Evolutionary conservation across 192 early-diverging fungal species (phyloP), one percentile per base, ranked within the genome.

Genomic region (Oehlia diaphana): DNA sequence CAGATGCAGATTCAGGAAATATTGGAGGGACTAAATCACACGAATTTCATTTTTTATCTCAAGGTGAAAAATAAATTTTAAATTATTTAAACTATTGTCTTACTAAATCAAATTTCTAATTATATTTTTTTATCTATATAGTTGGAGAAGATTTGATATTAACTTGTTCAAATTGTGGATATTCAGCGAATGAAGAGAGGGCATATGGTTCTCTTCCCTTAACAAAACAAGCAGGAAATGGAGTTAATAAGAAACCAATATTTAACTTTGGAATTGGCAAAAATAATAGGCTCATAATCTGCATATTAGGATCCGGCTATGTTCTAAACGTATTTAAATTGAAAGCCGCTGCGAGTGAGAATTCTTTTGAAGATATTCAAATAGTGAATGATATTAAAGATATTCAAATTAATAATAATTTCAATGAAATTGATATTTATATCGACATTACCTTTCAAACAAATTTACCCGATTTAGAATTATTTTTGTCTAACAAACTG

Each of bases 1-100:
- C 65, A 14, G 76, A 78, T 33, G 96, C 96, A 8, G 96, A 98
- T 81, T 93, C 93, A 61, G 96, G 96, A 35, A 95, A 93, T 72
- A 98, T 98, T 83, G 95, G 96, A 76, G 96, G 96, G 9, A 88
- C 88, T 39, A 83, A 89, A 75, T 97, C 96, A 2, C 96, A 98
- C 79, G 96, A 98, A 82, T 98, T 94, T 83, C 96, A 96, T 75
- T 88, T 95, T 80, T 81, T 92, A 14, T 93, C 92, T 10, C 68
- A 44, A 79, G 90, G 91, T 92, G 86, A 64, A 37, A 31, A 9
- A 42, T 42, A 42, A 37, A 0, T 42, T 42, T 7, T 6, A 19
- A 44, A 37, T 44, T 44, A 44, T 31, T 31, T 44, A 44, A 8
- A 7, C 9, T 9, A 39, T n/a, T 8, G 2, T 35, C 6, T 37